Conservation (phyloP, 1,139 yeast genomes). For the Taphrina populina region DNA sequence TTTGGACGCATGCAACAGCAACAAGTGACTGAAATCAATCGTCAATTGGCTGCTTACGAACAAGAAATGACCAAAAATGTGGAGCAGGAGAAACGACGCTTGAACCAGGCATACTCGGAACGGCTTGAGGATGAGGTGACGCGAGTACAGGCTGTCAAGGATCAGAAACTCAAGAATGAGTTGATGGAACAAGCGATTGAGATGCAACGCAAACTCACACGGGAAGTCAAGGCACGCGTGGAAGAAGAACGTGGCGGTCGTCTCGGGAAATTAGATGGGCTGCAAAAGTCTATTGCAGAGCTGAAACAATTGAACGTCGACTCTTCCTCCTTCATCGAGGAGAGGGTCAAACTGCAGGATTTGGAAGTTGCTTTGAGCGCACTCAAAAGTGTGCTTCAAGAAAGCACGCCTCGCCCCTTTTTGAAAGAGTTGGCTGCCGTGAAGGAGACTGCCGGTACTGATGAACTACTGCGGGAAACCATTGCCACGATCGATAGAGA, state of each 20-base stretch:
- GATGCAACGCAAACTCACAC: constrained; percentile 69
- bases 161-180: constrained; percentile 74
- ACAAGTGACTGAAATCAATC: constrained; percentile 37
- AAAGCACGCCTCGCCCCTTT: constrained; percentile 46
- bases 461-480: constrained; percentile 52
- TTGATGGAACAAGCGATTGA: constrained; percentile 68
- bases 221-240: constrained; percentile 61
- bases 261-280: constrained; percentile 63
- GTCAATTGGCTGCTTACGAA: constrained; percentile 52
- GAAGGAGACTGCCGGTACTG: constrained; percentile 51
- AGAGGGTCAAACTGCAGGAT: constrained; percentile 58
- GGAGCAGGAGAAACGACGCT: constrained; percentile 60
- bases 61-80: constrained; percentile 59
- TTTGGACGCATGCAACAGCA: constrained; percentile 37
- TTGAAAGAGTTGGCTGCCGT: constrained; percentile 46
- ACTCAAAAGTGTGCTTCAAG: constrained; percentile 53
- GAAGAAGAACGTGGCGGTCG: constrained; percentile 82
- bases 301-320: constrained; percentile 61
- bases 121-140: constrained; percentile 66
- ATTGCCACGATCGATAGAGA: constrained; percentile 52
- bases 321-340: constrained; percentile 58
- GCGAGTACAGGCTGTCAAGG: constrained; percentile 65
- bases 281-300: constrained; percentile 58
- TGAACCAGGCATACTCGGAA: constrained; percentile 62
- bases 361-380: constrained; percentile 59